Evolutionary conservation across 495 filamentous ascomycete species (phyloP).

Genomic region (Xanthoparmelia taractica): DNA sequence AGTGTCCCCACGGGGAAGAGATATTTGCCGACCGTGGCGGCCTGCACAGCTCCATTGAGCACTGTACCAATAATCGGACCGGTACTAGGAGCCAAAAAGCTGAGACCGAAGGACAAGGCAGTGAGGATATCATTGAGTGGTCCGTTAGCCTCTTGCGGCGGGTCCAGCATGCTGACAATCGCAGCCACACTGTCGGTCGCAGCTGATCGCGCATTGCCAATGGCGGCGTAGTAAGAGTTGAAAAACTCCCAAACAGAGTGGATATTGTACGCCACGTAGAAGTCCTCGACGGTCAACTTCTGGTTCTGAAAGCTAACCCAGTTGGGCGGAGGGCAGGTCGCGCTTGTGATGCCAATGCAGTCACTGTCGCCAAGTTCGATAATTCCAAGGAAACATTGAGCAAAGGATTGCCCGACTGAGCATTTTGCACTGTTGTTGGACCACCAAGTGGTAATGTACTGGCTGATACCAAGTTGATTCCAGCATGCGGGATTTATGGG

Average conservation of each 20-base stretch:
- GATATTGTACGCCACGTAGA: slow-evolving; percentile 20
- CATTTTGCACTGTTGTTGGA: background rate
- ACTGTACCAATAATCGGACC: slow-evolving; percentile 2
- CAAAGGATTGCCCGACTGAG: background rate
- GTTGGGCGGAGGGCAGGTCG: slow-evolving; percentile 9
- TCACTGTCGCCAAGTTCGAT: slow-evolving; percentile 6
- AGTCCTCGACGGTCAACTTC: slow-evolving; percentile 10
- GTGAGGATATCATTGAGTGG: slow-evolving; percentile 14
- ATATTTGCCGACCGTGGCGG: slow-evolving; percentile 3
- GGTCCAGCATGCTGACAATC: slow-evolving; percentile 9
- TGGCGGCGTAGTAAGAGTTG: slow-evolving; percentile 15
- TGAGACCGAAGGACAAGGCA: slow-evolving; percentile 11
- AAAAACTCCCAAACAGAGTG: slow-evolving; percentile 17
- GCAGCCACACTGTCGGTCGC: slow-evolving; percentile 10
- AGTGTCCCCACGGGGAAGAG: slow-evolving; percentile 11
- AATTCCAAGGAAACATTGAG: slow-evolving; percentile 4
- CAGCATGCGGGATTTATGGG: slow-evolving; percentile 9
- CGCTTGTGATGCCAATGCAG: slow-evolving; percentile 10
- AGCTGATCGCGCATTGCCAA: slow-evolving; percentile 11
- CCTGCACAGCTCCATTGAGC: background rate
- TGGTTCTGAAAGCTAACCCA: background rate
- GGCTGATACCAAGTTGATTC: background rate
- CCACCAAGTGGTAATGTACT: background rate
- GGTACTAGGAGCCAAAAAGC: background rate
- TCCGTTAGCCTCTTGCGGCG: slow-evolving; percentile 7